Base-by-base conservation (phyloP, 2,329 filamentous ascomycete species). In the Fusarium penzigii region DNA sequence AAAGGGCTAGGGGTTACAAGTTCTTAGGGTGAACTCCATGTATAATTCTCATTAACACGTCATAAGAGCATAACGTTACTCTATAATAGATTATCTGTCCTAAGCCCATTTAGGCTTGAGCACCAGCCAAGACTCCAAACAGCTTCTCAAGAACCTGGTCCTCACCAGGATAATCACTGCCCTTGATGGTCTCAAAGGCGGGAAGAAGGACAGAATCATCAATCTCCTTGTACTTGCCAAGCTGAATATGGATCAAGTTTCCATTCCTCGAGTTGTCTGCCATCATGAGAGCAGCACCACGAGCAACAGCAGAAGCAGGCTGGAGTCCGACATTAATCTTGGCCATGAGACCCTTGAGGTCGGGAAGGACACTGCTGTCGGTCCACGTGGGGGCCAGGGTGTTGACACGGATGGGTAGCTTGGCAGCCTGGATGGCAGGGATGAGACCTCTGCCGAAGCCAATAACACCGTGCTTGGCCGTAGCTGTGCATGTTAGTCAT, bases 311-410 rank as follows among this genome's bases (percentile, higher is more conserved):
- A 1, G 71, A 69, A 0, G 79, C 65, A 0, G 70, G 56, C 65
- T 85, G 82, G 0, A 75, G 58, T 13, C 71, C 66, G 38, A 75
- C 68, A 1, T 73, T 71, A 6, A 75, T 65, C 10, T 58, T 58
- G n/a, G 69, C 67, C 55, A 80, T 66, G 16, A 76, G 17, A 0
- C 50, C 60, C 32, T 67, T 66, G 5, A 74, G 42, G 17, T 62
- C 57, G 0, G 78, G 74, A 2, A 83, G 64, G 1, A 83, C 71
- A 12, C 69, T 73, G 14, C 78, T 80, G 3, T 72, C 67, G 0
- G 82, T 84, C 81, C 81, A 85, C 29, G 72, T 77, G 2, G 82
- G 81, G 1, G 78, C 75, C 17, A 85, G 68, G 6, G 72, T 75
- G 68, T 86, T 86, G 46, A 85, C 63, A 13, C 82, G 78, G 41